Base-by-base conservation (phyloP, 2,329 filamentous ascomycete species). In the Botrytis hyacinthi region DNA sequence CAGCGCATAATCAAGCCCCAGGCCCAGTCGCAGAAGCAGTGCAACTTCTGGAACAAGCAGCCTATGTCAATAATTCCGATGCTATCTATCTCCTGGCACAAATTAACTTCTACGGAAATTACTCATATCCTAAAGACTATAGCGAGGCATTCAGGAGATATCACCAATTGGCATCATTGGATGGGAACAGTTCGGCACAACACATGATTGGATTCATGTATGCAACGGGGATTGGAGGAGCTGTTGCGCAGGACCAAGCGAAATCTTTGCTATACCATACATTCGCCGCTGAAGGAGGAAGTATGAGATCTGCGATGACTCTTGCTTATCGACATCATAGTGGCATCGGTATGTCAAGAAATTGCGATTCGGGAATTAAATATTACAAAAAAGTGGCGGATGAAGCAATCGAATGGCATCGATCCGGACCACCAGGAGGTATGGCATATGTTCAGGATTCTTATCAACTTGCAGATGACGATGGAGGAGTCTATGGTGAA, bases 191-290 rank as follows among this genome's bases (percentile, higher is more conserved):
- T 76, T 97, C 95, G 20, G 96, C 96, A 1, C 94, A 98, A 82
- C 92, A 97, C 83, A 98, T 99, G 95, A 82, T 98, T 65, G 96
- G 93, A 0, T 90, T 99, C 78, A 96, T 97, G 88, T 95, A 99
- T 83, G 95, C 95, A 51, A 99, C 96, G 0, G 96, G 96, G 0
- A 87, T 99, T 73, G 95, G 93, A 26, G 90, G 90, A 46, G 91
- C 91, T 1, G 93, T 97, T 9, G 89, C 93, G 80, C 88, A 89
- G 61, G 93, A 99, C 79, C 96, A 98, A 83, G 95, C 95, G 18
- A 95, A 94, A 82, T 94, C 96, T 5, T 86, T 98, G 78, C 85
- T 98, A 59, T 98, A 98, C 82, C 95, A 99, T 82, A 97, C 93
- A 0, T 96, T 98, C 81, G 95, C 96, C 0, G 96, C 96, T 0